phyloP scores from a whole-genome alignment of 192 early-diverging fungal genomes.

The Umbelopsis sp. region DNA sequence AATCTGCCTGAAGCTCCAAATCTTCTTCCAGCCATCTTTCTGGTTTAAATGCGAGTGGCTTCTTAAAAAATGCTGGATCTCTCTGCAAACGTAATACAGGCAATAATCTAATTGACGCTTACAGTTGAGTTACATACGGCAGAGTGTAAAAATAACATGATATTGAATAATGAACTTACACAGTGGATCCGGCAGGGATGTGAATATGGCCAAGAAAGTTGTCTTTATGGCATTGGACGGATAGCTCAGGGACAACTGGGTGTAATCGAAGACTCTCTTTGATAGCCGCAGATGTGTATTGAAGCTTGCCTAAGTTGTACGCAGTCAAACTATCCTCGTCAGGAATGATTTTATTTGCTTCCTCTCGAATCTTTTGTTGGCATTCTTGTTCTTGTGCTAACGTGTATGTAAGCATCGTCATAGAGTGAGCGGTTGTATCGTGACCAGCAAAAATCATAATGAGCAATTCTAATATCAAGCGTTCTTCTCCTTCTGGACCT shows the following conservation, averaged over 20 bases:
- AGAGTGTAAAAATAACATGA: too few relatives aligned
- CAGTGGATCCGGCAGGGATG: slow-evolving; percentile 40
- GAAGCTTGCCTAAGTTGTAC: background rate
- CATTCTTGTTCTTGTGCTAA: slow-evolving; percentile 34
- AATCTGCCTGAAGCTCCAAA: background rate
- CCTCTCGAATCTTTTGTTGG: slow-evolving; percentile 30
- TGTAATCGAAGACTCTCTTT: slow-evolving; percentile 26
- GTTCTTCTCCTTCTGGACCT: background rate
- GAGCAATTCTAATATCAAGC: slow-evolving; percentile 36
- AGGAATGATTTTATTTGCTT: slow-evolving; percentile 20
- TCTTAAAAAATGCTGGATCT: background rate
- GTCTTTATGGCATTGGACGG: background rate
- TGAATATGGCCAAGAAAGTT: slow-evolving; percentile 26
- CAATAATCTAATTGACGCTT: background rate
- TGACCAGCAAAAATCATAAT: slow-evolving; percentile 51
- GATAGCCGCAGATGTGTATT: slow-evolving; percentile 21
- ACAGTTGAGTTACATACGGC: too few relatives aligned
- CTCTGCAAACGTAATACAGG: background rate
- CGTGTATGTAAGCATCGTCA: slow-evolving; percentile 27
- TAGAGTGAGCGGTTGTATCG: slow-evolving; percentile 41
- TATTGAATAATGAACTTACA: background rate
- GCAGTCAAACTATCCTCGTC: background rate
- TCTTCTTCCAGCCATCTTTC: slow-evolving; percentile 6
- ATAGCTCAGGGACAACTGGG: slow-evolving; percentile 2
- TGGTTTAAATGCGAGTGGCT: background rate